Conservation (phyloP, 352 stramenopile species). For the Globisporangium polare region DNA sequence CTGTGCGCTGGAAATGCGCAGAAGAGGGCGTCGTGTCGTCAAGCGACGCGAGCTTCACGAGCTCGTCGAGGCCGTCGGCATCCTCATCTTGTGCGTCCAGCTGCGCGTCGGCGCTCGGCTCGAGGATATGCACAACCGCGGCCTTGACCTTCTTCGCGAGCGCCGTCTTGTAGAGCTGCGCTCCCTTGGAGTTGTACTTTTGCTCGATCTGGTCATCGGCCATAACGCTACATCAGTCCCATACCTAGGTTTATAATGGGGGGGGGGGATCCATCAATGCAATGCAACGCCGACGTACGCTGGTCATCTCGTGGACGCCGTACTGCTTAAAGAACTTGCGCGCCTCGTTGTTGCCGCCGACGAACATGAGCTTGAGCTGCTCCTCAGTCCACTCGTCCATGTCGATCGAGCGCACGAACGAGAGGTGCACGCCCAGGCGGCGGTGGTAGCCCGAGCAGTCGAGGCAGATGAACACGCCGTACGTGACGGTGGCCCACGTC, state of each 20-base stretch:
- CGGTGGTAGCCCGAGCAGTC: conserved; percentile 94
- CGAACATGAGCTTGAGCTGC: conserved; percentile 91
- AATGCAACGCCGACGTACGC: conserved; percentile 35
- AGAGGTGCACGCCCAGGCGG: conserved; percentile 91
- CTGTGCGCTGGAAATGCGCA: conserved; percentile 49
- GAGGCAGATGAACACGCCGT: conserved; percentile 96
- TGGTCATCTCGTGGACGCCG: conserved; percentile 82
- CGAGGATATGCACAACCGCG: conserved; percentile 56
- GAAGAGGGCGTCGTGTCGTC: conserved; percentile 23
- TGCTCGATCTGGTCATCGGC: conserved; percentile 68
- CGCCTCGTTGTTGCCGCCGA: conserved; percentile 92
- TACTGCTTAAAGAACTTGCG: conserved; percentile 94
- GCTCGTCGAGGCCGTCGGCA: conserved; percentile 69
- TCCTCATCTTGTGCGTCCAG: conserved; percentile 28
- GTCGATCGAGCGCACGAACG: conserved; percentile 94
- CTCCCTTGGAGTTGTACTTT: conserved; percentile 91
- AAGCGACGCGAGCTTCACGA: conserved; percentile 71
- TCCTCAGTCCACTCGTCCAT: conserved; percentile 96
- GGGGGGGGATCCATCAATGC: background rate
- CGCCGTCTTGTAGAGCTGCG: conserved; percentile 84
- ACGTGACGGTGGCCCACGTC: conserved; percentile 94
- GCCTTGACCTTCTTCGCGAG: conserved; percentile 83
- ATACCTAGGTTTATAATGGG: background rate
- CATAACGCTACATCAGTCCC: background rate
- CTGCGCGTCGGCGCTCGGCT: conserved; percentile 37